phyloP scores from a whole-genome alignment of 768 basidiomycete species.

The Rhizopogon vulgaris region DNA sequence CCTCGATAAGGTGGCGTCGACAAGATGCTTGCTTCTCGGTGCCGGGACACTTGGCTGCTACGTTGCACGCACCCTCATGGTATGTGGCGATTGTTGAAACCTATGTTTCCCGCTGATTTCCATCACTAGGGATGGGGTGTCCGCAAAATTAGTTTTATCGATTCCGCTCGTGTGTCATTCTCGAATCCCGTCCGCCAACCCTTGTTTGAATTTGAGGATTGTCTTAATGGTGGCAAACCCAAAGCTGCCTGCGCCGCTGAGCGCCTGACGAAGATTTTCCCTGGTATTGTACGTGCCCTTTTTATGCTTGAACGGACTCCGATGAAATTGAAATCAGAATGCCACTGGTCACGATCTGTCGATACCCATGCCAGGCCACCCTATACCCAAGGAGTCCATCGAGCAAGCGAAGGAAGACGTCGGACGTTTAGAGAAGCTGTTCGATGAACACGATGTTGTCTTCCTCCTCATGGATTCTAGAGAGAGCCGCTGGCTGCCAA shows the following conservation, averaged over 20 bases:
- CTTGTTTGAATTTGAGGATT: constrained; percentile 92
- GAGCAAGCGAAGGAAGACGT: constrained; percentile 65
- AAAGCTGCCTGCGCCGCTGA: constrained; percentile 92
- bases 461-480: constrained; percentile 98
- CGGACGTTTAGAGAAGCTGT: constrained; percentile 61
- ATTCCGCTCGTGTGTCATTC: constrained; percentile 88
- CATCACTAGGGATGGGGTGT: constrained; percentile 85
- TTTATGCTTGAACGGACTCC: not conserved
- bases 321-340: constrained; percentile 44
- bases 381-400: constrained; percentile 56
- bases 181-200: constrained; percentile 98
- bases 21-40: constrained; percentile 82
- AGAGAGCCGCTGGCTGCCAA: constrained; percentile 95
- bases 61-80: constrained; percentile 89
- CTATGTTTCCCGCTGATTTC: not conserved
- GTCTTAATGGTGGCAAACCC: constrained; percentile 84
- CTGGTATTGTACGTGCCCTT: constrained; percentile 68
- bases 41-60: constrained; percentile 98
- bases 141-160: constrained; percentile 86
- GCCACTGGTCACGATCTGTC: constrained; percentile 71
- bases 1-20: constrained; percentile 77
- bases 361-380: constrained; percentile 98
- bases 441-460: constrained; percentile 83
- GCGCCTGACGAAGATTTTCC: constrained; percentile 81
- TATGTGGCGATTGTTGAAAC: constrained; percentile 23